Percentiles rank a stretch among this genome's conserved stretches.
These are phyloP conservation scores for Davidsoniella neocaledoniae DNA, from an alignment of 2,329 filamentous ascomycete species.

Conservation along the genomic window DNA sequence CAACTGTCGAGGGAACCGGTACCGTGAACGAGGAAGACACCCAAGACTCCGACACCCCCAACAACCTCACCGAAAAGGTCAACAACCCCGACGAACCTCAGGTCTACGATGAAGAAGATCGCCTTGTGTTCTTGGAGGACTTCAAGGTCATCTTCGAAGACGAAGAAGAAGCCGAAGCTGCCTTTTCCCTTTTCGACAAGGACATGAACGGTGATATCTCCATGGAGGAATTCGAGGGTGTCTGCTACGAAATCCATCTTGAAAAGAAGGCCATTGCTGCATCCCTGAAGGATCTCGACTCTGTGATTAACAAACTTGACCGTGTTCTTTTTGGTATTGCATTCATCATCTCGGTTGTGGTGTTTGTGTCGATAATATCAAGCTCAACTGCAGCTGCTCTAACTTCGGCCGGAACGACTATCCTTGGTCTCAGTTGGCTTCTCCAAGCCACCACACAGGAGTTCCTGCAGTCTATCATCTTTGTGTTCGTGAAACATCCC, in stretches of 20 bases:
- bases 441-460: conserved; percentile 87
- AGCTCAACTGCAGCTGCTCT: conserved; percentile 78
- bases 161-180: conserved; percentile 72
- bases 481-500: conserved; percentile 93
- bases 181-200: conserved; percentile 87
- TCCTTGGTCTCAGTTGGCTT: conserved; percentile 85
- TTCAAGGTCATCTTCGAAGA: conserved; percentile 63
- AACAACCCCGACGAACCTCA: conserved; percentile 23
- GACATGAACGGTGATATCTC: conserved; percentile 94
- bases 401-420: conserved; percentile 71
- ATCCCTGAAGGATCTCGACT: conserved; percentile 86
- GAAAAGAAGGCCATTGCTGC: conserved; percentile 93
- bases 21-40: conserved; percentile 3
- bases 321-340: conserved; percentile 81
- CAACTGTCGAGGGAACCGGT: not conserved
- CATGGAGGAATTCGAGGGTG: conserved; percentile 83
- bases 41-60: not conserved
- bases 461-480: conserved; percentile 83
- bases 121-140: conserved; percentile 65
- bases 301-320: conserved; percentile 79
- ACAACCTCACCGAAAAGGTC: conserved; percentile 8
- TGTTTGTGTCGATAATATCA: conserved; percentile 80
- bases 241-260: conserved; percentile 84
- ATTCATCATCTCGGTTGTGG: conserved; percentile 59
- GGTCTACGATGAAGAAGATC: conserved; percentile 38